phyloP scores from a whole-genome alignment of 129 eudicot genomes.

The Deinandra increscens region DNA sequence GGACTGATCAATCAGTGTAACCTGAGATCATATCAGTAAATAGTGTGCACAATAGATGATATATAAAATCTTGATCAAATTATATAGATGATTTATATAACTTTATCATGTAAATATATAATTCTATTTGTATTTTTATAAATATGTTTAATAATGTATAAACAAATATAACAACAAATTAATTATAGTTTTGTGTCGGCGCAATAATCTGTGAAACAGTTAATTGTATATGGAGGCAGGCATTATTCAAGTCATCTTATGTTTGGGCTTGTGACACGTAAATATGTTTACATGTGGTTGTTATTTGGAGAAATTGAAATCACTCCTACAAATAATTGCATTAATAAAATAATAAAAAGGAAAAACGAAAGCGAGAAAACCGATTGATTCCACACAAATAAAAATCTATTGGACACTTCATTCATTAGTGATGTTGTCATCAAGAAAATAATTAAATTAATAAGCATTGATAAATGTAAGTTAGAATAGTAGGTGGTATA shows the following conservation, averaged over 20 bases:
- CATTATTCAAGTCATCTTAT: background rate
- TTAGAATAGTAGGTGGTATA: background rate
- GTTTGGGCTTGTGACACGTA: no score
- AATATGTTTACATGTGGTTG: slow-evolving; percentile 4
- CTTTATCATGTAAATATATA: no score
- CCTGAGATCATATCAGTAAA: no score
- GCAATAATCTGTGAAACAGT: background rate
- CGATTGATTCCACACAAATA: background rate
- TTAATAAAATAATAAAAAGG: background rate
- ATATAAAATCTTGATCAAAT: no score
- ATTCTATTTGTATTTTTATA: no score
- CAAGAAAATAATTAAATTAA: slow-evolving; percentile 1
- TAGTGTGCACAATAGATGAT: no score
- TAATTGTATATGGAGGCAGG: background rate
- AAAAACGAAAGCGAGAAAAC: background rate
- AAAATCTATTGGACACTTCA: slow-evolving; percentile 11
- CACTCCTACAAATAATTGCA: slow-evolving; percentile 2
- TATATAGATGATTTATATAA: no score
- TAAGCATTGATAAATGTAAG: background rate
- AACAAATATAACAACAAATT: background rate
- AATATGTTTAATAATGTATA: background rate
- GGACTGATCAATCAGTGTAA: no score
- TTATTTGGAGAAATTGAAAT: background rate
- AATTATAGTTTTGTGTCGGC: background rate
- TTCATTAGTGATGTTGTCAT: slow-evolving; percentile 10